Evolutionary conservation across 768 basidiomycete genomes (phyloP), one percentile per base, ranked within the genome.

Genomic region (Tephrocybe sp.): DNA sequence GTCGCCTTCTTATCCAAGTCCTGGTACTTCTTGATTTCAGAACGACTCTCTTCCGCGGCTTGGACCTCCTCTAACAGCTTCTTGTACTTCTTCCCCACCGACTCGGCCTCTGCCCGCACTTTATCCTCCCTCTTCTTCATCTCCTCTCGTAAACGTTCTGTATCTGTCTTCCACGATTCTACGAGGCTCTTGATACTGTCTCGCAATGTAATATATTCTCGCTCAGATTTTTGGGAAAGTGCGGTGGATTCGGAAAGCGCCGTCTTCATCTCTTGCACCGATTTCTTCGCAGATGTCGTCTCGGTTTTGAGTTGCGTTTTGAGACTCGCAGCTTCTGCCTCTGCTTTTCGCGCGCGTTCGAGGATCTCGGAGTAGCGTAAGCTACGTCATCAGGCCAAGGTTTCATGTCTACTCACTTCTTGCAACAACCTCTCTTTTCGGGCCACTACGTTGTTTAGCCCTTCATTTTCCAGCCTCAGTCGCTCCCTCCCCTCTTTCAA

Each of bases 401-500:
- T n/a, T n/a, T n/a, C n/a, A n/a, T n/a, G n/a, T 12, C 34, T 17
- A 61, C 73, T 50, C 56, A 89, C 88, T 75, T 95, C 93, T 69
- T 94, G 93, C 55, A 93, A 68, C 48, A 93, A 60, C 56, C 93
- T 76, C 69, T 95, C 93, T 65, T 94, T 94, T 53, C 93, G 76
- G 24, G 90, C 82, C 20, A 95, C 88, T 15, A 93, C 91, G 55
- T 91, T 90, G 61, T 92, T 92, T 58, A 94, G 66, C 2, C 87
- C 88, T 63, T 94, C 93, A 60, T 92, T 94, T 69, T 95, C 93
- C 44, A 91, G 63, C 50, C 90, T 69, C 56, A 93, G 68, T 42
- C 93, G 74, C 66, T 95, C 93, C 56, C 91, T 76, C 2, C 83
- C 86, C 65, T 94, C 93, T 65, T 93, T 93, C 64, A 93, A 65